Base-by-base conservation (phyloP, 78 protist genomes). In the Planoprotostelium fungivorum region DNA sequence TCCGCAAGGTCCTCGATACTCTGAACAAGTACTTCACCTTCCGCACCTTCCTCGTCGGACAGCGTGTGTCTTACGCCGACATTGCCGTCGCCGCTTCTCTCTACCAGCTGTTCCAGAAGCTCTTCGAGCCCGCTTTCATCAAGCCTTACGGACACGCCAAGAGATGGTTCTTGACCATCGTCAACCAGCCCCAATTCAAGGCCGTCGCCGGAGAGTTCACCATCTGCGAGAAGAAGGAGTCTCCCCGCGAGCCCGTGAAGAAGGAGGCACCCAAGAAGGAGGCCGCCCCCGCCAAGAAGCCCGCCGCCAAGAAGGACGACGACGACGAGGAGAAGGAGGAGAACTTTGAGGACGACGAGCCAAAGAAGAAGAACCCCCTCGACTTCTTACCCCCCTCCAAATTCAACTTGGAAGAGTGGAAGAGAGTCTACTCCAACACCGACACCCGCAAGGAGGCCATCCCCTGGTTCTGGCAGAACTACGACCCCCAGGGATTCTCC, bases 101-200 rank as follows among this genome's bases (percentile, higher is more conserved):
- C 36, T 0, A 63, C 85, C n/a, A 35, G 85, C 86, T 91, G 87
- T 95, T 86, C 97, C 36, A 84, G 89, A 35, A 91, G 90, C 94
- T 94, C 88, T 84, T 91, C 29, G 94, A 94, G 85, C 87, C 94
- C 63, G 29, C 89, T 23, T 92, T 73, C 94, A 91, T 92, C 38
- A 1, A 37, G 10, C 37, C 92, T 36, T 95, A 83, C 96, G 63
- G 29, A n/a, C 86, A 94, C 91, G 87, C 89, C 89, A 94, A 89
- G 94, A 86, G 97, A 37, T 96, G 96, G 96, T 94, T 94, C 96
- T 86, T 28, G 89, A 96, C 97, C 86, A 29, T 38, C 84, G 37
- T 94, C 90, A 93, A 96, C 96, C 97, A 96, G 91, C 93, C 96
- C 89, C 83, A 95, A 85, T 89, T 94, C 92, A 87, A 87, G 87